Evolutionary conservation across 1,284 basidiomycete species (phyloP), one percentile per base, ranked within the genome.

Genomic region (Ganoderma lucidum): DNA sequence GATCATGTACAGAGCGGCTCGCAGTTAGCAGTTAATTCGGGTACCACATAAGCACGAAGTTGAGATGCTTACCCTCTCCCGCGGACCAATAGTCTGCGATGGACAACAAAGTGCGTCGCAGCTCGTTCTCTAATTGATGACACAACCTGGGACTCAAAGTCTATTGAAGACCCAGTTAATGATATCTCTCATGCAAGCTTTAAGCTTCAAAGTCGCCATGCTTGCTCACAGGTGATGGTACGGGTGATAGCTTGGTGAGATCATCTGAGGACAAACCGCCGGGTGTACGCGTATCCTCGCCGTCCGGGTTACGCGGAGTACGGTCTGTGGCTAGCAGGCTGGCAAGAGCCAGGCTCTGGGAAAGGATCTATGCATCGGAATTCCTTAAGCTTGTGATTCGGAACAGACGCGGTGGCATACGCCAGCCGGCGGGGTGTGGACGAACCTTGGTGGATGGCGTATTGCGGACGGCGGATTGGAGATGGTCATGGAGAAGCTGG

Each of bases 201-300:
- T 45, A 45, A 45, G 17, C 2, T 28, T 51, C 19, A 9, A 5
- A 15, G 35, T 4, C 30, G 19, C 3, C 28, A 37, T 17, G 17
- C 17, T 41, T 4, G 28, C 63, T 42, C 41, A 69, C 68, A 2
- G 64, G 66, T 28, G 37, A 42, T 3, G 68, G 12, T 2, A 71
- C 66, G 3, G 71, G 68, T 1, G 69, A 59, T 39, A 72, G 60
- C 1, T 60, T 59, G 42, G 14, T 62, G 14, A 75, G 19, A 44
- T 75, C 74, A 58, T 73, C 67, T n/a, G 41, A 51, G 12, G 65
- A 59, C 19, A 75, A 9, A 6, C 72, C 71, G 8, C 72, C 73
- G 30, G 68, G 62, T 1, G 70, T 19, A 61, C 68, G 55, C 6
- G 32, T 58, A 44, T 37, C 32, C 6, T 44, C 44, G 51, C 30